A percentile compares a stretch with the other conserved stretches of the same genome.
These are phyloP conservation scores for Candida schatavii DNA, from an alignment of 805 yeast genomes.

Conservation along the genomic window DNA sequence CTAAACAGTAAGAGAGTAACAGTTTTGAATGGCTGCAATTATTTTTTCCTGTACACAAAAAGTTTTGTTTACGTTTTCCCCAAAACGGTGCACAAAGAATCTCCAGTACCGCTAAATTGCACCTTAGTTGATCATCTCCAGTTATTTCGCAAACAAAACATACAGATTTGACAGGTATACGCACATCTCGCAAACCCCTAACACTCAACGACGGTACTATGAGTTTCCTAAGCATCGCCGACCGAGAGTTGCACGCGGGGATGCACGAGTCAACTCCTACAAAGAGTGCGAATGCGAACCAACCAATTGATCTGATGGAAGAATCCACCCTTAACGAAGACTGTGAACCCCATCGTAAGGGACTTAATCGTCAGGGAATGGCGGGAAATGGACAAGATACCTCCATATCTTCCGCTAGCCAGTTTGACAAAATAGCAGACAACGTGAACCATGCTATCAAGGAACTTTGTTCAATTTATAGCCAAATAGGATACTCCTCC, in stretches of 20 bases:
- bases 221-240: constrained; percentile 5
- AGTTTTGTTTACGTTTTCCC: no score
- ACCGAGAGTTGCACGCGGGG: constrained; percentile 6
- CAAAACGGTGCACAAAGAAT: no score
- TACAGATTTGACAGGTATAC: no score
- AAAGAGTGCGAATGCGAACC: constrained; percentile 4
- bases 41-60: no score
- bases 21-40: no score
- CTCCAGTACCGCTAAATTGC: no score
- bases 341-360: neutral
- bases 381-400: neutral
- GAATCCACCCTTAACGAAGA: neutral
- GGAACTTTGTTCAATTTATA: constrained; percentile 46
- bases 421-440: constrained; percentile 29
- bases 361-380: no score
- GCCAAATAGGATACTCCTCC: constrained; percentile 54
- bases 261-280: constrained; percentile 5
- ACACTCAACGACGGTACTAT: no score
- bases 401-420: constrained; percentile 8
- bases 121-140: no score
- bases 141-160: no score
- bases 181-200: no score
- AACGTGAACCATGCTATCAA: constrained; percentile 35
- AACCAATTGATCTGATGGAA: constrained; percentile 8
- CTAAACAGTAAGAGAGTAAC: neutral